Evolutionary conservation across 2,329 filamentous ascomycete genomes (phyloP).

Genomic region (Aspergillus udagawae): DNA sequence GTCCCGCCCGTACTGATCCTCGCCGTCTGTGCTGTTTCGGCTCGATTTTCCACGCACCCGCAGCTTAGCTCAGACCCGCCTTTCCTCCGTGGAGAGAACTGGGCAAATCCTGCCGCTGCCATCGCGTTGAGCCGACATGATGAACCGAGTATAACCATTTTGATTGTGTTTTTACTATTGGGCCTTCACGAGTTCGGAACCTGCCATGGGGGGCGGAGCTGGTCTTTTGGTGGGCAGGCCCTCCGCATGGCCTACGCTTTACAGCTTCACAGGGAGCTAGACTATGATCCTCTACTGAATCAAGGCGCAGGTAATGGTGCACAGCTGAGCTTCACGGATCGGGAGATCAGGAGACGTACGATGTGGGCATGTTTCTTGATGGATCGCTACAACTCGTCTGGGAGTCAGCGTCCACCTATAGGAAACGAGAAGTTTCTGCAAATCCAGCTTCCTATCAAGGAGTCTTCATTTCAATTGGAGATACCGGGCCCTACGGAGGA

Average conservation of each 20-base stretch:
- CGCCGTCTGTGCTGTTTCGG: constrained; percentile 93
- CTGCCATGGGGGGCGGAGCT: constrained; percentile 91
- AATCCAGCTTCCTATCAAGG: constrained; percentile 86
- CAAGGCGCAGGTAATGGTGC: constrained; percentile 53
- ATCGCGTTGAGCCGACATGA: constrained; percentile 87
- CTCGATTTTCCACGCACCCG: constrained; percentile 87
- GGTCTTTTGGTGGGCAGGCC: constrained; percentile 92
- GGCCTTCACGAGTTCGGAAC: constrained; percentile 95
- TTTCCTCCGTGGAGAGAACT: constrained; percentile 85
- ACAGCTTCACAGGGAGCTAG: constrained; percentile 86
- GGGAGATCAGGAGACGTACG: constrained; percentile 84
- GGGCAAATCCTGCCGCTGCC: constrained; percentile 80
- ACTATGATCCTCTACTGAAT: constrained; percentile 68
- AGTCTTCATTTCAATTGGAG: constrained; percentile 84
- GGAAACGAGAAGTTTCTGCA: constrained; percentile 84
- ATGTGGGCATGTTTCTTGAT: constrained; percentile 99
- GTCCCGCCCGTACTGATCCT: constrained; percentile 86
- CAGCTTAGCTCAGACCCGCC: constrained; percentile 70
- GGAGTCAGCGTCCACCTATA: constrained; percentile 86
- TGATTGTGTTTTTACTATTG: constrained; percentile 83
- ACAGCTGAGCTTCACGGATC: constrained; percentile 81
- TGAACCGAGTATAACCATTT: constrained; percentile 90
- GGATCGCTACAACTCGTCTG: constrained; percentile 96
- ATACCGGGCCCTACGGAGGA: constrained; percentile 85
- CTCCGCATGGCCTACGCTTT: constrained; percentile 96